Evolutionary conservation across 2,329 filamentous ascomycete genomes (phyloP), one percentile per base, ranked within the genome.

Genomic region (Knufia fluminis): DNA sequence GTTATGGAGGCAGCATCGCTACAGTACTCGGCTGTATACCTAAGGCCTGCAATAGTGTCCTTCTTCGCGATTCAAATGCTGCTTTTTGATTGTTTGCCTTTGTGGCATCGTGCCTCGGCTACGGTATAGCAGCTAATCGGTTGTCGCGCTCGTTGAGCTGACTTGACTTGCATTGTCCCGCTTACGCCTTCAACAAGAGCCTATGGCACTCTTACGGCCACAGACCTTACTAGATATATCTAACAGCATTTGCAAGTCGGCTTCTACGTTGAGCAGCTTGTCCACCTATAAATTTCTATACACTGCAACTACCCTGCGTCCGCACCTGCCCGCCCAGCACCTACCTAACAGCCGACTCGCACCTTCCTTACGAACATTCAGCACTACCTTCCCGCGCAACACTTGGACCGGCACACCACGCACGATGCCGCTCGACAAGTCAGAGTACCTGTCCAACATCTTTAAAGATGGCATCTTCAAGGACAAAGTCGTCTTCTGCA

Each of bases 401-500:
- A 26, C 35, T 40, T 48, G 45, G 45, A 48, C 45, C 7, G 45
- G 45, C 6, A 48, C 45, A 20, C 23, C 26, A 20, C 46, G 39
- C 53, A 72, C 54, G 39, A 90, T 89, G 85, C 69, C 83, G 26
- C 66, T 88, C 45, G 77, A 83, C 6, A 82, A 81, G 59, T 82
- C 81, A 46, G 76, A 86, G 53, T 94, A 89, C 62, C 65, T 96
- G 57, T 94, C 86, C 67, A 76, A 81, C 52, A 80, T 89, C 59
- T 96, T 90, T 89, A 82, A 77, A 59, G 85, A 94, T 68, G 86
- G 83, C 56, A 83, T 96, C 55, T 95, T 96, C 65, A 78, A 83
- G 55, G 82, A 83, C 64, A 91, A 92, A 62, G 90, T 97, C 39
- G 79, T 91, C 58, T 95, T 97, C 69, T 94, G 94, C 62, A 98